Conservation (phyloP, 73 alveolate species). For the Chromera velia region DNA sequence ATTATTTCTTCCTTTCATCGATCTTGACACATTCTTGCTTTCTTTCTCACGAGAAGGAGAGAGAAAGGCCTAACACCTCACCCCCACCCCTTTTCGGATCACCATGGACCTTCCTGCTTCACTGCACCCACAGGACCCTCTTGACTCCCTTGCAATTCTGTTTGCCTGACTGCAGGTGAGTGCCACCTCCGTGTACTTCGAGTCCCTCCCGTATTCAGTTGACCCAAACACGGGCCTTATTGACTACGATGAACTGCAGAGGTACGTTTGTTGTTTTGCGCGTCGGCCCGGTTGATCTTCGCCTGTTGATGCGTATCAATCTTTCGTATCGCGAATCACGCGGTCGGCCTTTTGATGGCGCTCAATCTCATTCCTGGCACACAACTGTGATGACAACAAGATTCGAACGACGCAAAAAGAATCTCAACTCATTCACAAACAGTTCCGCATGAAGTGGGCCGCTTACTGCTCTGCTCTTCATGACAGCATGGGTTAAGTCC, state of each 20-base stretch:
- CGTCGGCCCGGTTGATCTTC: too few relatives aligned
- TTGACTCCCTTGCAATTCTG: background rate
- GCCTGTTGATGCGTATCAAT: too few relatives aligned
- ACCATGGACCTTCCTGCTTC: background rate
- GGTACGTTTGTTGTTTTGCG: conserved; percentile 51
- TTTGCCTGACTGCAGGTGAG: conserved; percentile 26
- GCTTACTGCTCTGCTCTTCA: too few relatives aligned
- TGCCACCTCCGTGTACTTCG: conserved; percentile 76
- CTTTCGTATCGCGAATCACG: too few relatives aligned
- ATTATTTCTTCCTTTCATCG: too few relatives aligned
- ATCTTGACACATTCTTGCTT: background rate
- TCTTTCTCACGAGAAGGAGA: background rate
- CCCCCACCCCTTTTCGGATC: background rate
- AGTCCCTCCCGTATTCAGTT: conserved; percentile 69
- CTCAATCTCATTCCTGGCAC: too few relatives aligned
- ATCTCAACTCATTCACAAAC: too few relatives aligned
- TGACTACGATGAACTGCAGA: conserved; percentile 76
- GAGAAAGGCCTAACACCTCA: background rate
- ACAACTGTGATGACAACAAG: too few relatives aligned
- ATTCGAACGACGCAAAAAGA: too few relatives aligned
- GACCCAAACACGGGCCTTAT: conserved; percentile 53
- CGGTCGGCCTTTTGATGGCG: too few relatives aligned
- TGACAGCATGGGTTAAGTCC: too few relatives aligned
- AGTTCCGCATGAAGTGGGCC: too few relatives aligned
- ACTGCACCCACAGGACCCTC: background rate